Conservation (phyloP, 1,284 basidiomycete genomes). For the Pulveroboletus sp. region DNA sequence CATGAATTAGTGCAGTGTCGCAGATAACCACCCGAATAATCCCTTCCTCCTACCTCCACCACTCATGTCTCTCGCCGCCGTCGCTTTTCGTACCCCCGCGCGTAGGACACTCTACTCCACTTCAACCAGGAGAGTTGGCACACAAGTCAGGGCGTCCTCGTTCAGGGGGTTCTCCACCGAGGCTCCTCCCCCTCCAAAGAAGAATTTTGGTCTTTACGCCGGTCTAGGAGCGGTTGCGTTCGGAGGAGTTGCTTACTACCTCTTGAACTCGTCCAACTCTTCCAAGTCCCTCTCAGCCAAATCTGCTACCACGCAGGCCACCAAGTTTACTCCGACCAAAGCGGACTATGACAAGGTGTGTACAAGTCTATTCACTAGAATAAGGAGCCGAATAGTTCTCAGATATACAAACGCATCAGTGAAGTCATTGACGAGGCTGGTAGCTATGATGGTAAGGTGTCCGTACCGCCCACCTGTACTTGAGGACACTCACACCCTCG, state of each 20-base stretch:
- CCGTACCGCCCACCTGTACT: slow-evolving; percentile 1
- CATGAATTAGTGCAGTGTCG: neutral
- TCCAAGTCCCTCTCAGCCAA: slow-evolving; percentile 55
- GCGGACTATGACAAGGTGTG: slow-evolving; percentile 87
- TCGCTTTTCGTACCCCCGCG: slow-evolving; percentile 46
- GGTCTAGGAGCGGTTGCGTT: slow-evolving; percentile 54
- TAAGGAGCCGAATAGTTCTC: slow-evolving; percentile 1
- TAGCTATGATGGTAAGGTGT: slow-evolving; percentile 77
- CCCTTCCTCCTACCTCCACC: slow-evolving; percentile 7
- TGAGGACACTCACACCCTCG: slow-evolving; percentile 1
- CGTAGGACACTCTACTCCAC: slow-evolving; percentile 45
- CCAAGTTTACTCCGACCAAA: slow-evolving; percentile 67
- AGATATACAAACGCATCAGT: slow-evolving; percentile 89
- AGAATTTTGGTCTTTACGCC: slow-evolving; percentile 55
- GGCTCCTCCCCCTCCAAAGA: slow-evolving; percentile 45
- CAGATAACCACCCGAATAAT: slow-evolving; percentile 18
- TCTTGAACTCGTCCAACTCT: slow-evolving; percentile 49
- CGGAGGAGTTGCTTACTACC: slow-evolving; percentile 57
- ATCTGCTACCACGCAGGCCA: slow-evolving; percentile 60
- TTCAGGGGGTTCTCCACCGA: slow-evolving; percentile 63
- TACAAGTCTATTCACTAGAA: neutral
- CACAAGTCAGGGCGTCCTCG: slow-evolving; percentile 34
- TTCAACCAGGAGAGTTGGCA: slow-evolving; percentile 33
- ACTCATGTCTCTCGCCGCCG: slow-evolving; percentile 50
- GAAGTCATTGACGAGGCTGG: slow-evolving; percentile 72